Evolutionary conservation across 176 grass and related monocot genomes (phyloP).

Genomic region (Oryza nivara): DNA sequence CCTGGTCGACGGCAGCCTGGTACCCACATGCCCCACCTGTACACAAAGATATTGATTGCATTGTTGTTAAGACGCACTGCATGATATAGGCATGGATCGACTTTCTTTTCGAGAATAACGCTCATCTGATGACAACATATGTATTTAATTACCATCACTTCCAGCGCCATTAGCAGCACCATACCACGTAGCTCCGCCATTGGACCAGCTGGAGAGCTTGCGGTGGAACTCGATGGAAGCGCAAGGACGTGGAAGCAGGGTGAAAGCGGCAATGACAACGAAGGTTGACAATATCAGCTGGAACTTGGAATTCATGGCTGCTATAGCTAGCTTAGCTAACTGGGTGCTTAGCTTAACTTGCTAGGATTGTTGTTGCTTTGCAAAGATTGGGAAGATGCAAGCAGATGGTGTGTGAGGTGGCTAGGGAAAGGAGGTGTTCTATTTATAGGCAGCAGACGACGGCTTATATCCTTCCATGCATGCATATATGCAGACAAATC

Average conservation of each 20-base stretch:
- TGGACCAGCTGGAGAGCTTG: conserved; percentile 57
- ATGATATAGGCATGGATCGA: neutral
- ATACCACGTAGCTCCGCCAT: conserved; percentile 74
- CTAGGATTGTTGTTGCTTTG: conserved; percentile 19
- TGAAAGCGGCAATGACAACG: neutral
- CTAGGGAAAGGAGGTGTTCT: conserved; percentile 1
- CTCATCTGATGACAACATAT: neutral
- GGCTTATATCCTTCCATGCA: neutral
- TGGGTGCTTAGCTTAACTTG: neutral
- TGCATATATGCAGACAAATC: neutral
- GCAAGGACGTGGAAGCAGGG: conserved; percentile 29
- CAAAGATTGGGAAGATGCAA: neutral
- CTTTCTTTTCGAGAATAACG: neutral
- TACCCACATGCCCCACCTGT: conserved; percentile 79
- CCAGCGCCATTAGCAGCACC: conserved; percentile 61
- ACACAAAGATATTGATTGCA: neutral
- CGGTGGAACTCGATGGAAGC: conserved; percentile 48
- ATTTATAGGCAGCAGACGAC: conserved; percentile 59
- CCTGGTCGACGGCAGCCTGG: conserved; percentile 43
- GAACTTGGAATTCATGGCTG: conserved; percentile 41
- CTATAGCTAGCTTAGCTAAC: neutral
- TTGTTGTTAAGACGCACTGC: neutral
- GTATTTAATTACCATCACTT: conserved; percentile 60
- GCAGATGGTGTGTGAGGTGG: neutral
- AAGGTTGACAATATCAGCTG: conserved; percentile 28